Conservation (phyloP, 139 green algal genomes). For the Volvox africanus region DNA sequence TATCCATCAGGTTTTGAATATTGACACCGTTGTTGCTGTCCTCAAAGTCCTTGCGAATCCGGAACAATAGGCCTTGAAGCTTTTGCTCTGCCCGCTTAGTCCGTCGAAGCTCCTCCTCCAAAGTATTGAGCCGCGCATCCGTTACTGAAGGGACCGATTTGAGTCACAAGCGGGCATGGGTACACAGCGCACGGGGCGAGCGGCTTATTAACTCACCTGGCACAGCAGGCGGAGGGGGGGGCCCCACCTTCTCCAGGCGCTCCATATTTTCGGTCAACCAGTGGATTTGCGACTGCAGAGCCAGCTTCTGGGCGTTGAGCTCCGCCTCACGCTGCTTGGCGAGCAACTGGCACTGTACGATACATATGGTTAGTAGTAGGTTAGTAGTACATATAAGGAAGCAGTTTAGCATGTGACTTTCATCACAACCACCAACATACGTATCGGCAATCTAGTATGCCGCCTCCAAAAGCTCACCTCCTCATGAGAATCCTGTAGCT, state of each 20-base stretch:
- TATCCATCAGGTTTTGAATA: constrained; percentile 77
- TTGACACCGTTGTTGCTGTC: not conserved
- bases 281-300: constrained; percentile 71
- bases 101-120: constrained; percentile 78
- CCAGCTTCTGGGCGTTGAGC: constrained; percentile 71
- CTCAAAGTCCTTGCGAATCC: constrained; percentile 80
- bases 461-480: constrained; percentile 7
- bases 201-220: not conserved
- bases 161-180: not conserved
- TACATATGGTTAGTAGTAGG: not conserved
- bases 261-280: constrained; percentile 71
- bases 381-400: not conserved
- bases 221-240: not conserved
- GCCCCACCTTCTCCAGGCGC: constrained; percentile 46
- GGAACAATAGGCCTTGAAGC: constrained; percentile 82
- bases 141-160: not conserved
- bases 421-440: too few relatives aligned
- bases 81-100: constrained; percentile 84
- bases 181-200: not conserved
- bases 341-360: constrained; percentile 75
- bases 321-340: constrained; percentile 80
- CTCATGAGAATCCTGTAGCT: constrained; percentile 32
- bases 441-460: too few relatives aligned
- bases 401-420: too few relatives aligned
- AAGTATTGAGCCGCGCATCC: not conserved